Percentiles rank a stretch among this genome's conserved stretches.
These are phyloP conservation scores for Luffa acutangula DNA, from an alignment of 306 rosid genomes.

Conservation along the genomic window DNA sequence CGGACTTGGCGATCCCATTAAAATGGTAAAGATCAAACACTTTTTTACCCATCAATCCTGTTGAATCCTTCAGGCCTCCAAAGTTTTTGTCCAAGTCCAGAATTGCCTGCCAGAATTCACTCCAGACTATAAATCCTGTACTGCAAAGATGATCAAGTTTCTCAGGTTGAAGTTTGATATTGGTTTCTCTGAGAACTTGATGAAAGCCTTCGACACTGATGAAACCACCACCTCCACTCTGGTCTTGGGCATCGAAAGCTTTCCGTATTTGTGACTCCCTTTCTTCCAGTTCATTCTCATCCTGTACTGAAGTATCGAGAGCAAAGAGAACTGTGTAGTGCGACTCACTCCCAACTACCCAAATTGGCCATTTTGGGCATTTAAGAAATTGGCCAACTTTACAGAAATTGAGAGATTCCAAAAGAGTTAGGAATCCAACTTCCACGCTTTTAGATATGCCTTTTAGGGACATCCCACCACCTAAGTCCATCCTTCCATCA, in stretches of 20 bases:
- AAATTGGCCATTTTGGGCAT: constrained; percentile 92
- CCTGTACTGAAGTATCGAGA: constrained; percentile 67
- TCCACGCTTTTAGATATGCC: constrained; percentile 74
- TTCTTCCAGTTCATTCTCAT: constrained; percentile 89
- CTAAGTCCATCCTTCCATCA: constrained; percentile 90
- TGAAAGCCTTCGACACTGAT: constrained; percentile 85
- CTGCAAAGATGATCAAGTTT: constrained; percentile 67
- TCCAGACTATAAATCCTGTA: constrained; percentile 89
- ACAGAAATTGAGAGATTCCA: constrained; percentile 88
- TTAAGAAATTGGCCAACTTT: constrained; percentile 78
- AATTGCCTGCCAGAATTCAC: constrained; percentile 95
- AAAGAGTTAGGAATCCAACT: constrained; percentile 82
- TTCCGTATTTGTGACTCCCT: constrained; percentile 80
- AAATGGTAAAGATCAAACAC: constrained; percentile 86
- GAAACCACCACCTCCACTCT: constrained; percentile 97
- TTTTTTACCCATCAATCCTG: constrained; percentile 93
- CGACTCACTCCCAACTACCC: constrained; percentile 96
- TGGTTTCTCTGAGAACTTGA: constrained; percentile 66
- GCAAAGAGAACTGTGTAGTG: constrained; percentile 89
- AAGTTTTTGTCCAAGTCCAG: constrained; percentile 73
- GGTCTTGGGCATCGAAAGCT: constrained; percentile 91
- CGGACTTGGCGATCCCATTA: constrained; percentile 96
- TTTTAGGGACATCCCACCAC: constrained; percentile 84
- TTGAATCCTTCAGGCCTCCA: constrained; percentile 93
- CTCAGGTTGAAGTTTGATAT: constrained; percentile 50